A percentile compares a stretch with the other conserved stretches of the same genome.
Conservation (phyloP, 306 rosid species). For the Castanospermum australe region DNA sequence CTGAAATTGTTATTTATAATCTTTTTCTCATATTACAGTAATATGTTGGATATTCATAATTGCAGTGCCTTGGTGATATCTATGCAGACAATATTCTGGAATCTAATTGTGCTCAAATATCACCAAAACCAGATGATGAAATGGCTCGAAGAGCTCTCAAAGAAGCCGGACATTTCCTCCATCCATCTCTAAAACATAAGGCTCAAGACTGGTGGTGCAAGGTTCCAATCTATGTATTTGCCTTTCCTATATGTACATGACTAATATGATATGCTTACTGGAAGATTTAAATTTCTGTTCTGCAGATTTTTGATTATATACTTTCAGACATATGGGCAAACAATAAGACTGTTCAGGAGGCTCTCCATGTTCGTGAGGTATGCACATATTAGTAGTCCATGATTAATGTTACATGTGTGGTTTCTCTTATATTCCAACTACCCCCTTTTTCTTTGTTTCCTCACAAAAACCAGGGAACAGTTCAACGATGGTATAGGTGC, state of each 20-base stretch:
- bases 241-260: not conserved
- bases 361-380: conserved; percentile 3
- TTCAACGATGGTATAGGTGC: not conserved
- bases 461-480: not conserved
- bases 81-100: not conserved
- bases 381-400: not conserved
- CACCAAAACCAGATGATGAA: not conserved
- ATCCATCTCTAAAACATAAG: not conserved
- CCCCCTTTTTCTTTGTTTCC: not conserved
- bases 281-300: not conserved
- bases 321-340: not conserved
- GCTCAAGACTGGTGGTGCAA: not conserved
- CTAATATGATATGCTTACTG: not conserved
- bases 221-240: not conserved
- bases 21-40: not conserved
- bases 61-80: not conserved
- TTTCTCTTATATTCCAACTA: not conserved
- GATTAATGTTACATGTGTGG: not conserved
- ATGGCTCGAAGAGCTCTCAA: not conserved
- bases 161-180: not conserved
- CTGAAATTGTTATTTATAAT: not conserved
- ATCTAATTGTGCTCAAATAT: not conserved
- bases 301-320: not conserved
- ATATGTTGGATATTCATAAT: not conserved
- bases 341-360: not conserved